Evolutionary conservation across 116 monocot genomes (phyloP).

Genomic region (Phalaenopsis hybrid): DNA sequence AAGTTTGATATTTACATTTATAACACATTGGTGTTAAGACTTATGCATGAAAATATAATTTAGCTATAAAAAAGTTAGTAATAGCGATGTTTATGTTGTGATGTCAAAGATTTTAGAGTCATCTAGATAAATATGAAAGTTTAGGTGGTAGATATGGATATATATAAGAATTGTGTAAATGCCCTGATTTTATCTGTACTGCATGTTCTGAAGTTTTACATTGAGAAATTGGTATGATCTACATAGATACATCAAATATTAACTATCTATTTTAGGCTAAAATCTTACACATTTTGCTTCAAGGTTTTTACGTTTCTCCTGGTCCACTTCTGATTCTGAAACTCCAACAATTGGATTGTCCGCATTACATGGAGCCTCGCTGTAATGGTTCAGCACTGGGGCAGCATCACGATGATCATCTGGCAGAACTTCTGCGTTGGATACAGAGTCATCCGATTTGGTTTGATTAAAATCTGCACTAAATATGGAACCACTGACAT

Average conservation of each 20-base stretch:
- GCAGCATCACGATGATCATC: not conserved
- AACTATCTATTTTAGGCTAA: not conserved
- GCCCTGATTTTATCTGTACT: not conserved
- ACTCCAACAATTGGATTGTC: slow-evolving; percentile 2
- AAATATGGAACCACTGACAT: not conserved
- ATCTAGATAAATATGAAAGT: too few relatives aligned
- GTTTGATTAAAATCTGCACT: not conserved
- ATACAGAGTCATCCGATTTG: not conserved
- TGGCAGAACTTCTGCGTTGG: not conserved
- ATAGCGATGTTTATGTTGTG: too few relatives aligned
- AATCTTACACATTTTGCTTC: slow-evolving; percentile 3
- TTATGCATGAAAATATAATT: too few relatives aligned
- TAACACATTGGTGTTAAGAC: too few relatives aligned
- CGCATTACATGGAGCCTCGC: not conserved
- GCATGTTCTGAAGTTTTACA: not conserved
- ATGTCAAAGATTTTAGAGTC: too few relatives aligned
- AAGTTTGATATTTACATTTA: too few relatives aligned
- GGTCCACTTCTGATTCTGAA: slow-evolving; percentile 8
- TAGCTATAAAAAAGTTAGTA: too few relatives aligned
- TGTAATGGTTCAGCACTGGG: not conserved
- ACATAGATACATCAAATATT: not conserved
- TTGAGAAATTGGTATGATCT: not conserved
- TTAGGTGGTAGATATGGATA: too few relatives aligned
- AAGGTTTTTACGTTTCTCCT: not conserved
- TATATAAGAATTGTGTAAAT: too few relatives aligned